Evolutionary conservation across 805 yeast genomes (phyloP).

Genomic region (Diddensiella santjacobensis): DNA sequence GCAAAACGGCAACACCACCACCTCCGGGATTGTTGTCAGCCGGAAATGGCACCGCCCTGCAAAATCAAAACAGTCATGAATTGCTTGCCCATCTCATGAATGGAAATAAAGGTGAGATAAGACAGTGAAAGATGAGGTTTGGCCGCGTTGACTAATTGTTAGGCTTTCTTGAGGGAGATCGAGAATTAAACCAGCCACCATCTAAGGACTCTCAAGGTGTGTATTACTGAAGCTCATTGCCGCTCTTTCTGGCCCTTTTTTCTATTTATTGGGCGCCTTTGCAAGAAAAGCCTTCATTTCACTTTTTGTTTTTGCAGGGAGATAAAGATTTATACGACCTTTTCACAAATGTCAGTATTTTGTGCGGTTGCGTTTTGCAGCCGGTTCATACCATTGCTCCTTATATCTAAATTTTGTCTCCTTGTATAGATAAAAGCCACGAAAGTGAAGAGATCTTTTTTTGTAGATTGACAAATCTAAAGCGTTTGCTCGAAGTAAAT

Average conservation of each 20-base stretch:
- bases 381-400: neutral
- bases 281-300: neutral
- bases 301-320: neutral
- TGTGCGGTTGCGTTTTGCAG: neutral
- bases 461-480: too few relatives aligned
- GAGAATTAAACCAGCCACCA: neutral
- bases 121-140: neutral
- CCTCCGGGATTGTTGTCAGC: conserved; percentile 63
- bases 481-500: too few relatives aligned
- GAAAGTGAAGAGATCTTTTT: neutral
- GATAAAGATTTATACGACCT: neutral
- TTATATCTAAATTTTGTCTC: neutral
- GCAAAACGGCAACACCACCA: conserved; percentile 52
- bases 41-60: conserved; percentile 19
- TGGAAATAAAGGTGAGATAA: conserved; percentile 45
- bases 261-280: neutral
- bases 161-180: neutral
- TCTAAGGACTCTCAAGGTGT: conserved; percentile 2
- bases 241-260: neutral
- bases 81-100: conserved; percentile 79
- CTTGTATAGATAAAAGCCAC: neutral
- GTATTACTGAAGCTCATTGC: neutral
- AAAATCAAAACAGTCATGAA: conserved; percentile 59
- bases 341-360: too few relatives aligned
- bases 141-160: neutral